Percentiles rank a stretch among this genome's conserved stretches.
Evolutionary conservation across 148 eudicot genomes (phyloP).

Genomic region (Camellia japonica): DNA sequence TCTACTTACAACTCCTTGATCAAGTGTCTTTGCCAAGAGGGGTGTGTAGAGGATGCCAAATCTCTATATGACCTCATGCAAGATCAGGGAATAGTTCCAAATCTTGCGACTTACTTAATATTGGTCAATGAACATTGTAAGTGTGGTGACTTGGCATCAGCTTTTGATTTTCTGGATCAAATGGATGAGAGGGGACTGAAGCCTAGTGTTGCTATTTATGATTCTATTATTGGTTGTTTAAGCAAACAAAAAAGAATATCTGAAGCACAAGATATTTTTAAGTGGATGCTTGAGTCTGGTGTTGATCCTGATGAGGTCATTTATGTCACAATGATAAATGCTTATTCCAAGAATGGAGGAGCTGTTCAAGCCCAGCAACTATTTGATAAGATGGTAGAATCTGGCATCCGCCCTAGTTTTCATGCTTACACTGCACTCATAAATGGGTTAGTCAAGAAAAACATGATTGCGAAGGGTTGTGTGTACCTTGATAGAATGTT

Average conservation of each 20-base stretch:
- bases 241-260: slow-evolving; percentile 32
- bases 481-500: slow-evolving; percentile 38
- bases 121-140: slow-evolving; percentile 38
- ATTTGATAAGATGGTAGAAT: slow-evolving; percentile 35
- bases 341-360: slow-evolving; percentile 35
- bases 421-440: slow-evolving; percentile 48
- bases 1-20: slow-evolving; percentile 50
- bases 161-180: slow-evolving; percentile 28
- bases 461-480: slow-evolving; percentile 36
- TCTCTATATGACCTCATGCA: slow-evolving; percentile 36
- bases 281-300: slow-evolving; percentile 36
- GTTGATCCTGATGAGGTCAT: slow-evolving; percentile 39
- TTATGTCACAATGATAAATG: slow-evolving; percentile 44
- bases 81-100: slow-evolving; percentile 31
- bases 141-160: slow-evolving; percentile 27
- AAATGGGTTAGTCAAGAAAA: slow-evolving; percentile 41
- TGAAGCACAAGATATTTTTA: slow-evolving; percentile 35
- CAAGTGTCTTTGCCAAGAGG: slow-evolving; percentile 36
- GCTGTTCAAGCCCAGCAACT: slow-evolving; percentile 30
- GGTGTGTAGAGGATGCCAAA: slow-evolving; percentile 26
- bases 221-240: slow-evolving; percentile 34
- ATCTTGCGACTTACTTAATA: slow-evolving; percentile 34
- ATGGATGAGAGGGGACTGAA: slow-evolving; percentile 33
- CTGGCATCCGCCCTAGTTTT: slow-evolving; percentile 33
- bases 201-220: slow-evolving; percentile 41